Evolutionary conservation across 768 basidiomycete species (phyloP).

Genomic region (Panaeolus papilionaceus): DNA sequence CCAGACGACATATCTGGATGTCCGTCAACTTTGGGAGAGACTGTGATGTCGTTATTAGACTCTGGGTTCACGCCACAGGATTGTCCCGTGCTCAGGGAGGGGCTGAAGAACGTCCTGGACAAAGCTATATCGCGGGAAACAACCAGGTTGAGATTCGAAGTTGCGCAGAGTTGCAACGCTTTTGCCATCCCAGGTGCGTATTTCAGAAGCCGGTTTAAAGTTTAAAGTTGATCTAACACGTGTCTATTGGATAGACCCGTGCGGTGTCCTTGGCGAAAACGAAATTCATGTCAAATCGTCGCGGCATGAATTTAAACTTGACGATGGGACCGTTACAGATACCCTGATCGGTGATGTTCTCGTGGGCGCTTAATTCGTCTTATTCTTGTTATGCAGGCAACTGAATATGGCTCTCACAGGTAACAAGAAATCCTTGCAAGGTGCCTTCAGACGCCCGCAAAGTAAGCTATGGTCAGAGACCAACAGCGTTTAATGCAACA

Average conservation of each 20-base stretch:
- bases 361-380: constrained; percentile 20
- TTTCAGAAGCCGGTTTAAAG: constrained; percentile 38
- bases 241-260: constrained; percentile 49
- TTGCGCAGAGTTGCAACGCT: constrained; percentile 61
- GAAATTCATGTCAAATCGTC: constrained; percentile 67
- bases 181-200: constrained; percentile 64
- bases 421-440: constrained; percentile 72
- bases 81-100: constrained; percentile 57
- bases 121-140: constrained; percentile 46
- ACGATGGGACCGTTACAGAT: constrained; percentile 52
- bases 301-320: constrained; percentile 42
- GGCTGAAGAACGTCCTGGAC: constrained; percentile 54
- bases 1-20: constrained; percentile 66
- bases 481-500: neutral
- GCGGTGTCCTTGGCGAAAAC: constrained; percentile 52
- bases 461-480: constrained; percentile 36
- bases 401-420: constrained; percentile 21
- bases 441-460: constrained; percentile 70
- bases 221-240: constrained; percentile 21
- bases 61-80: constrained; percentile 60
- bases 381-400: neutral
- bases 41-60: constrained; percentile 60
- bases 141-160: constrained; percentile 49
- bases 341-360: constrained; percentile 63
- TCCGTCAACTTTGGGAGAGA: constrained; percentile 70